Evolutionary conservation across 2,329 filamentous ascomycete species (phyloP), one percentile per base, ranked within the genome.

Genomic region (Zymoseptoria passerinii): DNA sequence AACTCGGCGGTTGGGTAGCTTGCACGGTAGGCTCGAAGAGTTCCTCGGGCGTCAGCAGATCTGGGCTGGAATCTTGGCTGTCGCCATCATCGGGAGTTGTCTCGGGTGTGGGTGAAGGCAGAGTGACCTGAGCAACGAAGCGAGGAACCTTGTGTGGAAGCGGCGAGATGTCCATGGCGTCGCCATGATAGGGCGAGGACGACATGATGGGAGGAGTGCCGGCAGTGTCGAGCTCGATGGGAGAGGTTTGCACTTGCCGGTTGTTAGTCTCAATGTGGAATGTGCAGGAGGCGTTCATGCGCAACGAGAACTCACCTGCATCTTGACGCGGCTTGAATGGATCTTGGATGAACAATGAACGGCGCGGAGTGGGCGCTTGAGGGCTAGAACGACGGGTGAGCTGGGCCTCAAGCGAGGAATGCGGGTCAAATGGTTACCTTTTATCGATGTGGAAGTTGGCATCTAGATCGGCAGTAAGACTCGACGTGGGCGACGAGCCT

Each of bases 401-500:
- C 65, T 64, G 53, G 49, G 63, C 61, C 61, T 58, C 62, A 62
- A 62, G 63, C 66, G 67, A 67, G 66, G 66, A 71, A 68, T 68
- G 66, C 67, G 77, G 82, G 35, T 40, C 35, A 16, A 10, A 40
- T 40, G 13, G 64, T 66, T 80, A 96, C 92, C 92, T 96, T 71
- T 88, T 90, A 75, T 96, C 92, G 73, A 97, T 89, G 72, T 92
- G 89, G 73, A 97, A 95, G 78, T 97, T 99, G 72, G 96, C 91
- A 59, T 92, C 96, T 68, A 97, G 81, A 76, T 99, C 94, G 62
- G 91, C 92, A 49, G 92, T 92, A 66, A 99, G 79, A 70, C 90
- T 95, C 55, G 90, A 86, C 40, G 91, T 92, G 5, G 94, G 94
- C 58, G 94, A 99, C 19, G 92, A 95, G 53, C 90, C 90, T 84